Base-by-base conservation (phyloP, 441 rosid species). In the Gossypium schwendimanii region DNA sequence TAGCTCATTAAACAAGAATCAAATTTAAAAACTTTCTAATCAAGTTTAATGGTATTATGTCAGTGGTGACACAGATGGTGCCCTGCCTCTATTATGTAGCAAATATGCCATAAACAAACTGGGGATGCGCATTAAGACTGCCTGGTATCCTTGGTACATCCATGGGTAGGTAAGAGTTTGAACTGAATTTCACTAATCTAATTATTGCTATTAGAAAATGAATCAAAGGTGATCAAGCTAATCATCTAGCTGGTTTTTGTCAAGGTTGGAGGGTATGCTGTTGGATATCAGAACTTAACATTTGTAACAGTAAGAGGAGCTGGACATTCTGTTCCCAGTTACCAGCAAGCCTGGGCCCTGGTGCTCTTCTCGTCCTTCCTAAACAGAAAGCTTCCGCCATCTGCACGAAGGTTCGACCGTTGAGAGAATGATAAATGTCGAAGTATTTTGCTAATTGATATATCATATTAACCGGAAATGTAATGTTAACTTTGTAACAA, bases 61-160 rank as follows among this genome's bases (percentile, higher is more conserved):
- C 81, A 81, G 80, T 18, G 82, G 82, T 4, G 84, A 79, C 28
- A 74, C 78, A 2, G 84, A 81, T 59, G 82, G 79, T 15, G 70
- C 53, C 23, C 53, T 82, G 7, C 81, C 83, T 10, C 80, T 78
- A 44, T 76, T 78, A 0, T 76, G 73, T 69, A 76, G 73, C 62
- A 74, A 70, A 63, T 75, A 80, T 33, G 69, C 79, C 58, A 60
- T 83, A 15, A 70, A 69, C 55, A 83, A 78, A 39, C 24, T 80
- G 20, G 75, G 41, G 53, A 62, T 50, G 6, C 75, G 63, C 0
- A 59, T 71, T n/a, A 70, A 45, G 68, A 63, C 76, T 4, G 33
- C 75, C 8, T 77, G 83, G 83, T 73, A 68, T 33, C 78, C 83
- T 9, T 58, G 63, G 36, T 80, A 68, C 65, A 24, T 63, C 1